Conservation (phyloP, 306 rosid genomes). For the Cicer cuneatum region DNA sequence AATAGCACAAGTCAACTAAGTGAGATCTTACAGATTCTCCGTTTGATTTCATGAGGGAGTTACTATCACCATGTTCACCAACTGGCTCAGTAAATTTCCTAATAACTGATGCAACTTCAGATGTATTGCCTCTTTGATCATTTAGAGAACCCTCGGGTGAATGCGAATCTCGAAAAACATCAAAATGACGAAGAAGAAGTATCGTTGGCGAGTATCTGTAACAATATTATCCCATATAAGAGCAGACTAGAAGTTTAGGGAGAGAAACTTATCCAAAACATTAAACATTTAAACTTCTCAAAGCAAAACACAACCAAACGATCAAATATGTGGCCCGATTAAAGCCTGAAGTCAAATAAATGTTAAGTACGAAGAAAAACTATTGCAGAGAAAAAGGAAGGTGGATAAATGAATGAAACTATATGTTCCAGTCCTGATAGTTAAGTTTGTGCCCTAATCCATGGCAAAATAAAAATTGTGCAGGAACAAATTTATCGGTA, state of each 20-base stretch:
- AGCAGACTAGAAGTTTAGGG: constrained; percentile 31
- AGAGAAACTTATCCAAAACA: constrained; percentile 35
- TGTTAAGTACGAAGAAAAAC: constrained; percentile 1
- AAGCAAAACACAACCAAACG: constrained; percentile 32
- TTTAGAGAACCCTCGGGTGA: constrained; percentile 62
- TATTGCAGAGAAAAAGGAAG: not conserved
- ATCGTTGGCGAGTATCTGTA: constrained; percentile 87
- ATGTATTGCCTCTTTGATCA: constrained; percentile 73
- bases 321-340: constrained; percentile 15
- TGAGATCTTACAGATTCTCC: constrained; percentile 70
- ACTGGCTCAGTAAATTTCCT: constrained; percentile 79
- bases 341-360: constrained; percentile 25
- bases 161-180: constrained; percentile 73
- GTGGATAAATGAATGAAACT: constrained; percentile 24
- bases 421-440: constrained; percentile 18
- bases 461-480: not conserved
- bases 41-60: constrained; percentile 51
- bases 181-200: constrained; percentile 93
- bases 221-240: constrained; percentile 45
- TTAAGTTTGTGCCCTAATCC: not conserved
- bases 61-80: constrained; percentile 59
- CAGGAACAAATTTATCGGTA: constrained; percentile 10
- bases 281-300: constrained; percentile 39
- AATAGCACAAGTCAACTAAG: constrained; percentile 31
- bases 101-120: constrained; percentile 85